Conservation (phyloP, 1,139 yeast genomes). For the Sugiyamaella sp. region DNA sequence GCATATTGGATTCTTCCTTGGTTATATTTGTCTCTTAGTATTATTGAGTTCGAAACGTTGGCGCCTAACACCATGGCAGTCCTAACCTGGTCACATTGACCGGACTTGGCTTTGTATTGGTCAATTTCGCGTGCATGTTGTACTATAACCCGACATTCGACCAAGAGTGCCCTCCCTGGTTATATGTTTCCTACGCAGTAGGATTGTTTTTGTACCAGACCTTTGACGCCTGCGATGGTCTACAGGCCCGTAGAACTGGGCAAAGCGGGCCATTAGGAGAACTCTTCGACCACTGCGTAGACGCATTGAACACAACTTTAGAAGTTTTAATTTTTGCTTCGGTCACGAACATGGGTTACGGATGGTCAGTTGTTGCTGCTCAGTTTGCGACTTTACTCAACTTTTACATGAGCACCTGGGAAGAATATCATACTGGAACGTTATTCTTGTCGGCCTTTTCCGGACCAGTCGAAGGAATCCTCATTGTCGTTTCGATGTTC, state of each 20-base stretch:
- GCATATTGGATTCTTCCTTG: too few relatives aligned
- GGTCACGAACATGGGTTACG: conserved; percentile 71
- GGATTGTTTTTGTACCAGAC: conserved; percentile 92
- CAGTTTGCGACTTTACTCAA: conserved; percentile 78
- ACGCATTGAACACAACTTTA: conserved; percentile 85
- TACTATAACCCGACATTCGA: conserved; percentile 73
- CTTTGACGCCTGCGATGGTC: conserved; percentile 95
- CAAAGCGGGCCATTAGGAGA: conserved; percentile 96
- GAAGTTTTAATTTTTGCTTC: conserved; percentile 75
- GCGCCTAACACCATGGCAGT: conserved; percentile 1
- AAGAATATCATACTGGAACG: conserved; percentile 89
- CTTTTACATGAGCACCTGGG: conserved; percentile 94
- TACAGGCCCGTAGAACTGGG: conserved; percentile 89
- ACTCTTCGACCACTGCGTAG: conserved; percentile 88
- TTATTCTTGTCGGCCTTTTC: conserved; percentile 77
- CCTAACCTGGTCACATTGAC: conserved; percentile 77
- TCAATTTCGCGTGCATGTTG: conserved; percentile 66
- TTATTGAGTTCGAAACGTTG: not conserved
- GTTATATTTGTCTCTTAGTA: not conserved
- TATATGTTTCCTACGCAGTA: conserved; percentile 75
- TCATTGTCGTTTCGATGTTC: conserved; percentile 61
- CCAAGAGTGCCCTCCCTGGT: conserved; percentile 71
- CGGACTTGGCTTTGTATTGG: conserved; percentile 71
- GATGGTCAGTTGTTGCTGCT: conserved; percentile 60
- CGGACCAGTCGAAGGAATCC: conserved; percentile 95